Evolutionary conservation across 2,329 filamentous ascomycete genomes (phyloP), one percentile per base, ranked within the genome.

Genomic region (Bimuria novae-zelandiae): DNA sequence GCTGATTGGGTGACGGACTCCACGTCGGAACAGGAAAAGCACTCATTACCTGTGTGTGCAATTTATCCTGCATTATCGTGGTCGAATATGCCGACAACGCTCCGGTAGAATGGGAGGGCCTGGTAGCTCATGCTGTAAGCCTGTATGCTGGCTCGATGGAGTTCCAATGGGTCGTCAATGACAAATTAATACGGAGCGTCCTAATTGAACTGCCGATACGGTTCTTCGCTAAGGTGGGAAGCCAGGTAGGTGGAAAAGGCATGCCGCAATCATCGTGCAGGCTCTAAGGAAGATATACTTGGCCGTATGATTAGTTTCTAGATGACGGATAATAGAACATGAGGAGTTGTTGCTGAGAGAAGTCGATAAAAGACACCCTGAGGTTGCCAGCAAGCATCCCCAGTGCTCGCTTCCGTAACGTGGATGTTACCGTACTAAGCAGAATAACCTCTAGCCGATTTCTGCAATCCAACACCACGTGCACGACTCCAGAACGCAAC

Each of bases 1-100:
- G 30, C 14, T n/a, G 33, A 41, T 35, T 25, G 17, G 46, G 7
- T 11, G 23, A 1, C 10, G 19, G 17, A 21, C 19, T 21, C 22
- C 12, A 17, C 33, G 27, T 14, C 33, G 30, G 25, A 32, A 46
- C 22, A 16, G 19, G n/a, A 21, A 37, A 25, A 7, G 27, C 30
- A 21, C 23, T n/a, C 23, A n/a, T 32, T 49, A 16, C 36, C 44
- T n/a, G 30, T 37, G 17, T 35, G 11, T 6, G 33, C 35, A 54
- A 49, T 46, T 19, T 50, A 47, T n/a, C 17, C 14, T 35, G 46
- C 47, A 46, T 49, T 44, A 6, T 17, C 40, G 19, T 23, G 45
- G 16, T 41, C 40, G 46, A 50, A 42, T 50, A 39, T 55, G 52
- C 42, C 17, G 30, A 32, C 21, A 14, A 10, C 25, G 16, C 7